phyloP scores from a whole-genome alignment of 2,329 filamentous ascomycete species.

The Zymoseptoria ardabiliae region DNA sequence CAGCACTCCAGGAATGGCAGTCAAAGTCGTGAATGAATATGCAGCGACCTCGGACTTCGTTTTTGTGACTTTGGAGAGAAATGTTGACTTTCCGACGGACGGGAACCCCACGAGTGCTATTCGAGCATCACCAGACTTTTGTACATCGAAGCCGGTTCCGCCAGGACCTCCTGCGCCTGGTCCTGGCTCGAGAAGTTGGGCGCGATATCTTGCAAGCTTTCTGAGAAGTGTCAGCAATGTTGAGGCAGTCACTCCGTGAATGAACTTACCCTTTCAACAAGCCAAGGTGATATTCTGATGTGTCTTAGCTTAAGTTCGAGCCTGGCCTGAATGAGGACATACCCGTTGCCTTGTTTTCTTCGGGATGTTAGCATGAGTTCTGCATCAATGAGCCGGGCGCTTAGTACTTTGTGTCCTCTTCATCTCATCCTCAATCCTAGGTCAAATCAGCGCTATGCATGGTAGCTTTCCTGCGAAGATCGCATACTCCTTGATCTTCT shows the following conservation, averaged over 20 bases:
- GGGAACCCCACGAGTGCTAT: constrained; percentile 98
- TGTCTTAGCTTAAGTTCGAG: constrained; percentile 28
- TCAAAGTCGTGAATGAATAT: constrained; percentile 95
- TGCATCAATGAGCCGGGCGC: constrained; percentile 1
- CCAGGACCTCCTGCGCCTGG: constrained; percentile 70
- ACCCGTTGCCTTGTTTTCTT: constrained; percentile 99
- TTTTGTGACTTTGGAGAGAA: constrained; percentile 97
- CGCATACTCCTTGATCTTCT: constrained; percentile 97
- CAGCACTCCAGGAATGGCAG: constrained; percentile 91
- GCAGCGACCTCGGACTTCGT: constrained; percentile 93
- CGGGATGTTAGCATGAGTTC: constrained; percentile 29
- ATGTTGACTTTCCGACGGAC: constrained; percentile 96
- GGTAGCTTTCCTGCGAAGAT: neutral
- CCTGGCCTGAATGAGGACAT: constrained; percentile 32
- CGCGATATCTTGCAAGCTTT: constrained; percentile 90
- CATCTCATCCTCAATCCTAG: constrained; percentile 99
- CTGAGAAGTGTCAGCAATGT: constrained; percentile 41
- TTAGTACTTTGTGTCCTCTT: constrained; percentile 87
- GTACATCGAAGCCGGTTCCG: constrained; percentile 79
- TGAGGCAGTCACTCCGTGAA: neutral
- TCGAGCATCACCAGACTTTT: constrained; percentile 90
- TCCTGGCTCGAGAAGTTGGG: constrained; percentile 85
- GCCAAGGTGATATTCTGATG: constrained; percentile 90
- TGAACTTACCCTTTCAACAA: constrained; percentile 78
- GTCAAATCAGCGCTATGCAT: constrained; percentile 16